Percentiles rank a stretch among this genome's conserved stretches.
Conservation (phyloP, 108 stramenopile genomes). For the Cylindrotheca closterium region DNA sequence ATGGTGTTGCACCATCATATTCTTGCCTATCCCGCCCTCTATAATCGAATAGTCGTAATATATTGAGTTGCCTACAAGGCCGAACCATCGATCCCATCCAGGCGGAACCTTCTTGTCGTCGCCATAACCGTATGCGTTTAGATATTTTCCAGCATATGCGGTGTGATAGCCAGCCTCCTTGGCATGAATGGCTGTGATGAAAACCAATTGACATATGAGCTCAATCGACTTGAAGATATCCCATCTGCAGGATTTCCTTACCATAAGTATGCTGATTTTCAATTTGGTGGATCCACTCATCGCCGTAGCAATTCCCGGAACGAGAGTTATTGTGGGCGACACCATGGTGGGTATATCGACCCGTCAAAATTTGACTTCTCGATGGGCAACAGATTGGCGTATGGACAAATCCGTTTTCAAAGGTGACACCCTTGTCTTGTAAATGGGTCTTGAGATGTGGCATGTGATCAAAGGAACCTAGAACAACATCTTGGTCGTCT, state of each 20-base stretch:
- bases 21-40: conserved; percentile 3
- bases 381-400: conserved; percentile 45
- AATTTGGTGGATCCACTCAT: conserved; percentile 16
- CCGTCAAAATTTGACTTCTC: conserved; percentile 29
- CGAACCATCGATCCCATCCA: conserved; percentile 39
- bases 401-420: conserved; percentile 34
- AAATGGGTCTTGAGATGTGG: conserved; percentile 19
- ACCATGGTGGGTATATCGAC: conserved; percentile 34
- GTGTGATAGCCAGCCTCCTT: conserved; percentile 34
- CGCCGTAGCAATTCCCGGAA: conserved; percentile 32
- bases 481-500: conserved; percentile 41
- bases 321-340: conserved; percentile 16
- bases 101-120: conserved; percentile 10
- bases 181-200: conserved; percentile 24
- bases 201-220: too few relatives aligned
- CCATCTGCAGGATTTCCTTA: neutral
- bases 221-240: too few relatives aligned
- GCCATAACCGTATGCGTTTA: conserved; percentile 30
- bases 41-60: conserved; percentile 38
- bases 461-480: conserved; percentile 38
- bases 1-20: conserved; percentile 3
- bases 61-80: conserved; percentile 33
- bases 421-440: conserved; percentile 23
- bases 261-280: conserved; percentile 18
- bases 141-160: conserved; percentile 37